Evolutionary conservation across 1,284 basidiomycete genomes (phyloP).

Genomic region (Moesziomyces aphidis): DNA sequence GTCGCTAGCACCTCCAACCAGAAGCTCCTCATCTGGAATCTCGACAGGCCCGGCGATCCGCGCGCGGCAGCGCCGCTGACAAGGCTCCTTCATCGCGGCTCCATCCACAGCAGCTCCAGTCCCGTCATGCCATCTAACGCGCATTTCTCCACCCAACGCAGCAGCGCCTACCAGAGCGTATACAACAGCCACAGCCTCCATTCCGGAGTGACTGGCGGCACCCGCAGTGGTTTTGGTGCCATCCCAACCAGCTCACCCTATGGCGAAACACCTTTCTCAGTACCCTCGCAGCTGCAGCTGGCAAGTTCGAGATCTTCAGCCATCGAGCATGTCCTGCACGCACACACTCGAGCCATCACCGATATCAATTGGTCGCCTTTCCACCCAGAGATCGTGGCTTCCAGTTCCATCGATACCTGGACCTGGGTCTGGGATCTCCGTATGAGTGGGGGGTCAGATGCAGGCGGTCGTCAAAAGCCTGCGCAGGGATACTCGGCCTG

Average conservation of each 20-base stretch:
- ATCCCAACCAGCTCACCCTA: slow-evolving; percentile 22
- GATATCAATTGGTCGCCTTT: slow-evolving; percentile 67
- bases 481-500: slow-evolving; percentile 64
- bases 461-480: slow-evolving; percentile 40
- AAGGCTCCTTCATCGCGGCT: slow-evolving; percentile 26
- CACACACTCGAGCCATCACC: slow-evolving; percentile 65
- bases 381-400: slow-evolving; percentile 64
- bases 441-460: slow-evolving; percentile 36
- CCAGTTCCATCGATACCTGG: slow-evolving; percentile 66
- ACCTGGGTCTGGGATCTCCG: slow-evolving; percentile 66
- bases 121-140: slow-evolving; percentile 35
- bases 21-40: slow-evolving; percentile 96
- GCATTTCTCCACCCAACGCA: slow-evolving; percentile 30
- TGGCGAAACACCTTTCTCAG: slow-evolving; percentile 24
- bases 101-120: slow-evolving; percentile 33
- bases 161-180: slow-evolving; percentile 40
- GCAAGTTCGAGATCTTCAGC: slow-evolving; percentile 42
- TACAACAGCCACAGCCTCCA: slow-evolving; percentile 39
- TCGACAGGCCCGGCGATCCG: slow-evolving; percentile 70
- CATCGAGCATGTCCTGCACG: slow-evolving; percentile 61
- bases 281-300: slow-evolving; percentile 13
- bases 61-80: slow-evolving; percentile 26
- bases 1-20: slow-evolving; percentile 95
- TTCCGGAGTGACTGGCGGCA: slow-evolving; percentile 36
- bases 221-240: slow-evolving; percentile 32